Base-by-base conservation (phyloP, 164 flowering plant genomes). In the Euptelea pleiosperma region DNA sequence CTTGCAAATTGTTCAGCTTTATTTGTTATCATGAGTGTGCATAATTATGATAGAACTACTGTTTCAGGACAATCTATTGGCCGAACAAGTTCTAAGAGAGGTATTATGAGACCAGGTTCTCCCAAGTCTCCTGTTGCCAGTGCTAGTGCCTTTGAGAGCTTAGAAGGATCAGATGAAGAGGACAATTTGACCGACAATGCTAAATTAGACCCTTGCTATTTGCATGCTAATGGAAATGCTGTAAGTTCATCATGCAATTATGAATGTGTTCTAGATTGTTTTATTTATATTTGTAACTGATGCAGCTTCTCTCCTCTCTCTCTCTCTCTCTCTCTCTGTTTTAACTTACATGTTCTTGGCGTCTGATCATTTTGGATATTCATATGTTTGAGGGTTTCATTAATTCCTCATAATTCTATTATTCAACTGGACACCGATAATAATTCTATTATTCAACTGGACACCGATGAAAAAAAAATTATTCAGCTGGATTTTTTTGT, bases 51-150 rank as follows among this genome's bases (percentile, higher is more conserved):
- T 42, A 21, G 28, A 42, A 10, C 35, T 57, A 12, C n/a, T 59
- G 46, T 64, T 61, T 47, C 77, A 91, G 91, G 90, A 48, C 81
- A 77, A 76, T 53, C 85, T 64, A 50, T 68, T 24, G 67, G 67
- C 16, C 82, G 52, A 58, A 60, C 66, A 29, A 68, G 48, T 61
- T 61, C 82, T 19, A 83, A 74, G 74, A 77, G 88, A 76, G 44
- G 61, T 60, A 41, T 79, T 10, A 52, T 82, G 37, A 73, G 96
- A 72, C 85, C 87, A 44, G 66, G 80, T 63, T 86, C 99, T 68
- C 97, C 99, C n/a, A 93, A 80, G 76, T 90, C 98, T 36, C 98
- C 97, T 51, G 87, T 77, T 72, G 89, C 94, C 53, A 86, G 91
- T 79, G 91, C 83, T 44, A 89, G 95, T 72, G 96, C 91, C n/a